Percentiles rank a stretch among this genome's conserved stretches.
Evolutionary conservation across 2,329 filamentous ascomycete genomes (phyloP).

Genomic region (Tolypocladium amazonense): DNA sequence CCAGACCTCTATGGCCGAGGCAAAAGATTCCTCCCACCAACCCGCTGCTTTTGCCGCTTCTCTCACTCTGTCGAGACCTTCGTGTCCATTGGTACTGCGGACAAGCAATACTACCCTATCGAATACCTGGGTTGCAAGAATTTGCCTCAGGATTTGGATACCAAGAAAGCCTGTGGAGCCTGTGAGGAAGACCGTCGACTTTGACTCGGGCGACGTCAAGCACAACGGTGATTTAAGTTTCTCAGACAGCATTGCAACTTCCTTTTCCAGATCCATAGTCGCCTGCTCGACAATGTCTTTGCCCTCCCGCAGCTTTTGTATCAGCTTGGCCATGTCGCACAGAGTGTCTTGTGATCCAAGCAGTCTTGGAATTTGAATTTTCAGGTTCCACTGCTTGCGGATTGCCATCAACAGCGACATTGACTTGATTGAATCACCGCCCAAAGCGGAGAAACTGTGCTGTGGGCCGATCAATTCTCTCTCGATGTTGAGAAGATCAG

Average conservation of each 20-base stretch:
- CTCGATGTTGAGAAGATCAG: neutral
- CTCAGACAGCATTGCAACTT: neutral
- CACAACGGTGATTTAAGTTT: neutral
- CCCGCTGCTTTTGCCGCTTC: neutral
- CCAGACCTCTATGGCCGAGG: neutral
- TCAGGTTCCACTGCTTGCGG: neutral
- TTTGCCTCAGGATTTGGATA: neutral
- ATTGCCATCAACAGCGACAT: neutral
- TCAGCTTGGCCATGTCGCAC: neutral
- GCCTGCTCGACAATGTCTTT: neutral
- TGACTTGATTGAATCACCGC: neutral
- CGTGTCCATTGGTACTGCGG: neutral
- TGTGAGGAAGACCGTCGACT: neutral
- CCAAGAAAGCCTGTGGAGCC: neutral
- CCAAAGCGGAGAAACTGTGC: neutral
- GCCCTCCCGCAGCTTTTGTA: neutral
- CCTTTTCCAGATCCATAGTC: neutral
- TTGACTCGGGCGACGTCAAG: neutral
- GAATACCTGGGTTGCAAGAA: neutral
- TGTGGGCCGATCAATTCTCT: neutral
- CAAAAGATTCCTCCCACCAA: neutral
- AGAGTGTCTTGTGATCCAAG: neutral
- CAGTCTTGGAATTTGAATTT: neutral
- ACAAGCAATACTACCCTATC: neutral
- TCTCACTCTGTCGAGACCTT: neutral